phyloP scores from a whole-genome alignment of 2,329 filamentous ascomycete genomes.

The Aspergillus versicolor region DNA sequence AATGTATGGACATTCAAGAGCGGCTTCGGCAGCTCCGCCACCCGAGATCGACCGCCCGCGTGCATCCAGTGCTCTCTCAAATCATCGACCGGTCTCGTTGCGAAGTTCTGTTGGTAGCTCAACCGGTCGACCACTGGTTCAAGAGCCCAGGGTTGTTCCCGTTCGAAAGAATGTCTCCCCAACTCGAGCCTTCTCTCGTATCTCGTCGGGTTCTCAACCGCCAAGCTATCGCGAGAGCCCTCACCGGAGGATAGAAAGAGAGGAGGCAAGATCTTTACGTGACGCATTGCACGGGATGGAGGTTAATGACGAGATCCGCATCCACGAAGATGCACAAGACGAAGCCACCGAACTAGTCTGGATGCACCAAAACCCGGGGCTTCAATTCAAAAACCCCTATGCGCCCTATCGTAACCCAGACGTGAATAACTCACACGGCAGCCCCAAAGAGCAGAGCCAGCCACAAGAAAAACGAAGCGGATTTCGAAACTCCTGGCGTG shows the following conservation, averaged over 20 bases:
- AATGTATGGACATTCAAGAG: slow-evolving; percentile 28
- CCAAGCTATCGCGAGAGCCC: slow-evolving; percentile 55
- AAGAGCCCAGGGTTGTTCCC: slow-evolving; percentile 34
- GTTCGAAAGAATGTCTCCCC: slow-evolving; percentile 39
- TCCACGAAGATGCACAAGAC: slow-evolving; percentile 59
- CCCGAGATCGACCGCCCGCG: slow-evolving; percentile 31
- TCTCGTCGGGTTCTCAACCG: slow-evolving; percentile 35
- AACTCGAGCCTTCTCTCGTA: slow-evolving; percentile 31
- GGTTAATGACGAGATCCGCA: slow-evolving; percentile 51
- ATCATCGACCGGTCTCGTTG: slow-evolving; percentile 35
- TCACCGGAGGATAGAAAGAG: slow-evolving; percentile 56
- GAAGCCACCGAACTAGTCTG: slow-evolving; percentile 66
- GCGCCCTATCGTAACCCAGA: slow-evolving; percentile 49
- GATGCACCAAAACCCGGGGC: slow-evolving; percentile 58
- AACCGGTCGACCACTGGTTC: slow-evolving; percentile 39
- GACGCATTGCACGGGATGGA: slow-evolving; percentile 61
- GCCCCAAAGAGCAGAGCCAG: slow-evolving; percentile 44
- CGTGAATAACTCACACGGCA: slow-evolving; percentile 38
- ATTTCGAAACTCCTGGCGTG: slow-evolving; percentile 13
- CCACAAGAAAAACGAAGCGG: slow-evolving; percentile 42
- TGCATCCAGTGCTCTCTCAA: slow-evolving; percentile 41
- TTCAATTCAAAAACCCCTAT: slow-evolving; percentile 50
- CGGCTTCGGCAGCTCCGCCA: slow-evolving; percentile 17
- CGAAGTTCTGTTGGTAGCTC: slow-evolving; percentile 27
- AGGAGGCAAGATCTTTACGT: slow-evolving; percentile 57